phyloP scores from a whole-genome alignment of 768 basidiomycete genomes.

The Rhizopogon rudus region DNA sequence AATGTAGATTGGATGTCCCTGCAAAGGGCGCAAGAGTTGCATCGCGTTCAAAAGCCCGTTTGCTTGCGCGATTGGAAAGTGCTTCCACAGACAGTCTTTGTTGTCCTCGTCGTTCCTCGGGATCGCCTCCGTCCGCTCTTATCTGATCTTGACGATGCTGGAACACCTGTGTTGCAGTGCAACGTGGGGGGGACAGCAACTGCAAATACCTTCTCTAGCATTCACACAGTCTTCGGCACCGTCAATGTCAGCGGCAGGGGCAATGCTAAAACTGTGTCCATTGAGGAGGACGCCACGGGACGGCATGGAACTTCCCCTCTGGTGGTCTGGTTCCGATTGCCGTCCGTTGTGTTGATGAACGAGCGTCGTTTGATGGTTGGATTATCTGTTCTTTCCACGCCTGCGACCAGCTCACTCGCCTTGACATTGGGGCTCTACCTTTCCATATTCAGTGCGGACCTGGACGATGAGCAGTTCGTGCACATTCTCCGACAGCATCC shows the following conservation, averaged over 20 bases:
- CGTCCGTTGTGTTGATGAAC: conserved; percentile 9
- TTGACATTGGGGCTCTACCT: conserved; percentile 8
- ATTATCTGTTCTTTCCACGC: conserved; percentile 11
- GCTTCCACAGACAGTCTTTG: conserved; percentile 26
- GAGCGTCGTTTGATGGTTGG: conserved; percentile 9
- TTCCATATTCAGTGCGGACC: conserved; percentile 12
- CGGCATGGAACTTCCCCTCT: conserved; percentile 13
- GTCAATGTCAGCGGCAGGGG: conserved; percentile 14
- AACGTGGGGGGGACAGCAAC: conserved; percentile 8
- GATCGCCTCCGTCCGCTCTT: conserved; percentile 17
- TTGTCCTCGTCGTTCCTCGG: conserved; percentile 30
- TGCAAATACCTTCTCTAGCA: conserved; percentile 14
- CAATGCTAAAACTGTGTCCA: conserved; percentile 8
- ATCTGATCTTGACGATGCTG: conserved; percentile 14
- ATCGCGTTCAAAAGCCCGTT: background rate
- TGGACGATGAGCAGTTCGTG: conserved; percentile 9
- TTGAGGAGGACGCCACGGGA: conserved; percentile 13
- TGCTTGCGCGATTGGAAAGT: conserved; percentile 26
- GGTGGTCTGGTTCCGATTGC: conserved; percentile 16
- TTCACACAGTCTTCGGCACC: conserved; percentile 16
- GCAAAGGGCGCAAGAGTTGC: conserved; percentile 9
- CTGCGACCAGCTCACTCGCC: conserved; percentile 6
- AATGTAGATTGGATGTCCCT: conserved; percentile 21
- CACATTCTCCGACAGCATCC: conserved; percentile 18
- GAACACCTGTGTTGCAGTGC: conserved; percentile 18